phyloP scores from a whole-genome alignment of 148 eudicot species.

The Simmondsia chinensis region DNA sequence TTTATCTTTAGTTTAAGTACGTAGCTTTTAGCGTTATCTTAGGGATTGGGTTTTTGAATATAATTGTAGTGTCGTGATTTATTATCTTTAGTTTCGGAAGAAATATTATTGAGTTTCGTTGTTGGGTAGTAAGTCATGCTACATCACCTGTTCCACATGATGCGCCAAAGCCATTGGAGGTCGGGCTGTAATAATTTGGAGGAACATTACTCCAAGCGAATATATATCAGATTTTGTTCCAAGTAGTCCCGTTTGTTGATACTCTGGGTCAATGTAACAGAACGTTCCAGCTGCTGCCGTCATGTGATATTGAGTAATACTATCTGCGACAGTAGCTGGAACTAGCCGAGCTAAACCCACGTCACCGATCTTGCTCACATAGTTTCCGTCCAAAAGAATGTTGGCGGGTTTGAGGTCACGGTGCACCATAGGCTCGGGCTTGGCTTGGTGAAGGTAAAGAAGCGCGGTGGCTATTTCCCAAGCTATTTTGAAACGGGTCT shows the following conservation, averaged over 20 bases:
- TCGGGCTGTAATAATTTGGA: slow-evolving; percentile 60
- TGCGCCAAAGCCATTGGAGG: slow-evolving; percentile 63
- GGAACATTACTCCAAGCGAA: slow-evolving; percentile 58
- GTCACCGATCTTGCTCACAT: slow-evolving; percentile 59
- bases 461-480: slow-evolving; percentile 62
- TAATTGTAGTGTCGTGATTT: too few species aligned
- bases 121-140: too few species aligned
- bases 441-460: slow-evolving; percentile 59
- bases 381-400: slow-evolving; percentile 57
- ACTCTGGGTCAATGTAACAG: slow-evolving; percentile 89
- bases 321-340: slow-evolving; percentile 45
- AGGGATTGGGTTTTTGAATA: too few species aligned
- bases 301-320: slow-evolving; percentile 46
- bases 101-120: too few species aligned
- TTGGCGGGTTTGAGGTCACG: slow-evolving; percentile 88
- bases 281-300: slow-evolving; percentile 88
- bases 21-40: too few species aligned
- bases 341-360: slow-evolving; percentile 71
- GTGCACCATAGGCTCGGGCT: slow-evolving; percentile 82
- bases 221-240: slow-evolving; percentile 70
- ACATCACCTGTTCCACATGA: slow-evolving; percentile 38
- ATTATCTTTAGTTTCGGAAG: too few species aligned
- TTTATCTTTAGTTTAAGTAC: too few species aligned
- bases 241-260: slow-evolving; percentile 70
- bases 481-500: slow-evolving; percentile 52